A percentile compares a stretch with the other conserved stretches of the same genome.
phyloP scores from a whole-genome alignment of 1,284 basidiomycete species.

The Meira miltonrushii region DNA sequence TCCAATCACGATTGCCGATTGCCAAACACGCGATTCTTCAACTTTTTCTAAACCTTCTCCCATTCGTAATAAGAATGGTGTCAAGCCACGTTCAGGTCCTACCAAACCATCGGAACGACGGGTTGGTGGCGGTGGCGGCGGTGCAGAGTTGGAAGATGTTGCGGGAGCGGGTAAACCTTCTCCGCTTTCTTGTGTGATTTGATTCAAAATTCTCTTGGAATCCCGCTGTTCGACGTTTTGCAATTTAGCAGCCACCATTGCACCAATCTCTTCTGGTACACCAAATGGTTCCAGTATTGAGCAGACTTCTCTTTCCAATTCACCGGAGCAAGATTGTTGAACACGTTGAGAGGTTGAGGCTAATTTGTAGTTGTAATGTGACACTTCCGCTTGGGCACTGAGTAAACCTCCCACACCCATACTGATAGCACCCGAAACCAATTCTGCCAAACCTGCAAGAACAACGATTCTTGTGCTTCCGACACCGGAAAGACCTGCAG shows the following conservation, averaged over 20 bases:
- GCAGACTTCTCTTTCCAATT: constrained; percentile 91
- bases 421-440: constrained; percentile 58
- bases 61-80: constrained; percentile 40
- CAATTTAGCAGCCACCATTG: constrained; percentile 62
- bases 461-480: constrained; percentile 83
- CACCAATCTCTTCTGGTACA: constrained; percentile 73
- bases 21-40: constrained; percentile 36
- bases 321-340: constrained; percentile 76
- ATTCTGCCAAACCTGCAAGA: constrained; percentile 79
- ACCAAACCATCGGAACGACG: constrained; percentile 8
- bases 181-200: background rate
- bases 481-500: constrained; percentile 78
- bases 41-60: constrained; percentile 41
- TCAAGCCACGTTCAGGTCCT: constrained; percentile 25
- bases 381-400: constrained; percentile 89
- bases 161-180: constrained; percentile 1
- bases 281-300: constrained; percentile 82
- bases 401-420: constrained; percentile 96
- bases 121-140: constrained; percentile 21
- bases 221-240: constrained; percentile 8
- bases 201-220: background rate
- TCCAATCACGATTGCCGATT: constrained; percentile 37
- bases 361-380: constrained; percentile 58
- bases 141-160: background rate
- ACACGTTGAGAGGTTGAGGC: constrained; percentile 64